Evolutionary conservation across 441 rosid genomes (phyloP).

Genomic region (Erodium trifolium): DNA sequence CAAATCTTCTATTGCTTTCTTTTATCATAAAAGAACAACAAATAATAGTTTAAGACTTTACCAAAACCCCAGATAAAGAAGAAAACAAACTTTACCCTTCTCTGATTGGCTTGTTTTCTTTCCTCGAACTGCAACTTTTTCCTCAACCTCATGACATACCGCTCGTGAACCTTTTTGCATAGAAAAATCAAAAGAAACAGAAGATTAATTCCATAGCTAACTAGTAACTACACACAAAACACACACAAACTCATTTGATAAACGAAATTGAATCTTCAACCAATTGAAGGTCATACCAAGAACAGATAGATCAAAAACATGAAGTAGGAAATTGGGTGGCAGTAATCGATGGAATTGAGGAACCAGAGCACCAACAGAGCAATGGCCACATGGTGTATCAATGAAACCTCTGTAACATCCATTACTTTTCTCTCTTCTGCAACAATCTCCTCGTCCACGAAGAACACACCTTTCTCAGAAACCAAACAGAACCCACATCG

Average conservation of each 20-base stretch:
- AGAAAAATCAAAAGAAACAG: conserved; percentile 5
- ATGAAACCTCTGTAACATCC: conserved; percentile 22
- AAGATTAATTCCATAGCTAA: not conserved
- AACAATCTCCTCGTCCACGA: conserved; percentile 2
- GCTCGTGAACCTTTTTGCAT: conserved; percentile 54
- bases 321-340: conserved; percentile 19
- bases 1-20: not conserved
- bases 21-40: no score
- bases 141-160: conserved; percentile 53
- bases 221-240: conserved; percentile 8
- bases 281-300: conserved; percentile 38
- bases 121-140: conserved; percentile 61
- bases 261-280: not conserved
- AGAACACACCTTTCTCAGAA: not conserved
- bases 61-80: not conserved
- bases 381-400: conserved; percentile 26
- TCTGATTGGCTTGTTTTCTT: conserved; percentile 55
- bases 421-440: conserved; percentile 8
- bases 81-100: conserved; percentile 45
- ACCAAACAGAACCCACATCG: not conserved
- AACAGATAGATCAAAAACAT: conserved; percentile 42
- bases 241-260: not conserved
- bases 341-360: conserved; percentile 15
- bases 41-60: not conserved
- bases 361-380: conserved; percentile 21